Base-by-base conservation (phyloP, 2,329 filamentous ascomycete genomes). In the Mycocentrospora acerina region DNA sequence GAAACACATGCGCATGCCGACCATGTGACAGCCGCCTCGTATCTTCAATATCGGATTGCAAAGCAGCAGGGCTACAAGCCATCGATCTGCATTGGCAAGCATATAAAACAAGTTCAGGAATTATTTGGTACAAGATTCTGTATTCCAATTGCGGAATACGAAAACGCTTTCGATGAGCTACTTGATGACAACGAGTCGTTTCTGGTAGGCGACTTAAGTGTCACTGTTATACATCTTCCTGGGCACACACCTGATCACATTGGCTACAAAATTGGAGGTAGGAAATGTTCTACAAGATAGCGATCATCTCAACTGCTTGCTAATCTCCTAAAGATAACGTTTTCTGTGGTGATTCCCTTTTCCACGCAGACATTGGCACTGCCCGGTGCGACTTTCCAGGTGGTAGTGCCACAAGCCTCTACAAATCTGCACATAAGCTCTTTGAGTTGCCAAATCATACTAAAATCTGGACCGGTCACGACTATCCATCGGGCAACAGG, bases 1-100 rank as follows among this genome's bases (percentile, higher is more conserved):
- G 82, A 85, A 48, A 85, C 82, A 0, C 81, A 85, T 54, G 75
- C 71, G 0, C 78, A 83, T 44, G 79, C 79, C 3, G 78, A 84
- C 38, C 80, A 84, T 42, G 46, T 83, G 0, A 83, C 79, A 1
- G 75, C 81, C 0, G 71, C 80, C 0, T 70, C 71, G 4, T 85
- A 83, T 53, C 69, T 85, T 0, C 78, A 81, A 49, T 57, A 60
- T 0, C 58, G 53, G 2, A 43, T 61, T 1, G 24, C 6, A 1
- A n/a, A 51, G 29, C 64, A 73, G 29, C 66, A 74, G 29, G 64
- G 58, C 0, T 24, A 40, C 1, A 63, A 56, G 32, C 74, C 77
- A 0, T 47, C 51, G 0, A 73, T 83, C 4, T 71, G 77, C n/a
- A 81, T 82, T 15, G 79, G 80, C 1, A 72, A 72, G 35, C 70